A percentile compares a stretch with the other conserved stretches of the same genome.
These are phyloP conservation scores for Phlebiopsis gigantea DNA, from an alignment of 768 basidiomycete genomes.

Conservation along the genomic window DNA sequence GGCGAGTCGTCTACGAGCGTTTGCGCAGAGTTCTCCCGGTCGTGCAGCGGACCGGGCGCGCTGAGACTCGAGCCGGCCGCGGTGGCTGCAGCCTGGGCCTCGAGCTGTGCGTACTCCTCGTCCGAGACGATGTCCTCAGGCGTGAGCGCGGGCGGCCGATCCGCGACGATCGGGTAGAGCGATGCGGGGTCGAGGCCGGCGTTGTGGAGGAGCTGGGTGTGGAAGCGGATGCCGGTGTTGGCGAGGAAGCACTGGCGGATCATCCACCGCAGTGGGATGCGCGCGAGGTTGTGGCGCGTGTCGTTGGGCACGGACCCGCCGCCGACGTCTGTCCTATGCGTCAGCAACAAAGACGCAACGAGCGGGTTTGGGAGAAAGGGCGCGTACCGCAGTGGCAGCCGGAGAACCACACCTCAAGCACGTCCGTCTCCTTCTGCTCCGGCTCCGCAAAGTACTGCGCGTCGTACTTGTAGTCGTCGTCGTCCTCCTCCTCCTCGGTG, in stretches of 20 bases:
- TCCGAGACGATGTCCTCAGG: not conserved
- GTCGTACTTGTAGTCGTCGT: conserved; percentile 30
- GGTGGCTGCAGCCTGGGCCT: not conserved
- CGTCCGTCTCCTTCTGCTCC: conserved; percentile 38
- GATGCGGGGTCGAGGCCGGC: conserved; percentile 28
- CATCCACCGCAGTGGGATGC: conserved; percentile 64
- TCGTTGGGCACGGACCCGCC: conserved; percentile 63
- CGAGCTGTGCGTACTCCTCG: not conserved
- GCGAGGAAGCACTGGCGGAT: conserved; percentile 46
- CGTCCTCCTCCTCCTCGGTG: conserved; percentile 31
- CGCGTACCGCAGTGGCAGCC: conserved; percentile 65
- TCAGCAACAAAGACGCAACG: not conserved
- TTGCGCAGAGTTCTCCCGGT: not conserved
- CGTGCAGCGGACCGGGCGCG: not conserved
- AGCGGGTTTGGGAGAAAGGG: not conserved
- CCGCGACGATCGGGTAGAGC: conserved; percentile 22
- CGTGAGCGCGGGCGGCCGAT: conserved; percentile 19
- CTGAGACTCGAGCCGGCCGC: not conserved
- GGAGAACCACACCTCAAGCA: conserved; percentile 78
- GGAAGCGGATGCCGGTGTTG: conserved; percentile 36
- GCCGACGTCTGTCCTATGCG: conserved; percentile 53
- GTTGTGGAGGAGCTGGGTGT: conserved; percentile 23
- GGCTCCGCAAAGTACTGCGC: not conserved
- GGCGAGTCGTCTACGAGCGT: conserved; percentile 1
- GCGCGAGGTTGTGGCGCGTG: conserved; percentile 53